phyloP scores from a whole-genome alignment of 352 stramenopile genomes.

The Phytophthora cryptogea region DNA sequence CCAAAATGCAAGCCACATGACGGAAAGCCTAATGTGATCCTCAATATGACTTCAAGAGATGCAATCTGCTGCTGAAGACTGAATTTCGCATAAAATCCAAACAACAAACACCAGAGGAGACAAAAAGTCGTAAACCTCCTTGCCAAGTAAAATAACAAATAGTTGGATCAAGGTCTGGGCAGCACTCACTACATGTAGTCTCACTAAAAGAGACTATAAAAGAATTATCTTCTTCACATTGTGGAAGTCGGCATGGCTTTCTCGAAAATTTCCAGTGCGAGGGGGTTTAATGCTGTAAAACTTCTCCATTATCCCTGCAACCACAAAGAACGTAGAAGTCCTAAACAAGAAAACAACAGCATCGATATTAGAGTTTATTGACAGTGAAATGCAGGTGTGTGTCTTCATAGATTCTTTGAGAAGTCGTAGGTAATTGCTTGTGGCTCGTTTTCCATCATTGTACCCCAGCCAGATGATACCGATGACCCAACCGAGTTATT shows the following conservation, averaged over 20 bases:
- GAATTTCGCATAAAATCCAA: neutral
- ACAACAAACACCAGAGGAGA: neutral
- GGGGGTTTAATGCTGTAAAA: too few relatives aligned
- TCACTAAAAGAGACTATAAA: too few relatives aligned
- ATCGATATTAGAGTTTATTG: neutral
- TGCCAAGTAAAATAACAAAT: too few relatives aligned
- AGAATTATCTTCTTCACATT: too few relatives aligned
- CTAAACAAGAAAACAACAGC: too few relatives aligned
- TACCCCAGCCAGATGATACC: conserved; percentile 25
- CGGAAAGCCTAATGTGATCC: neutral
- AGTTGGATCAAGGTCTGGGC: too few relatives aligned
- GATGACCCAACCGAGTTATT: conserved; percentile 24
- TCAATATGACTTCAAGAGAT: neutral
- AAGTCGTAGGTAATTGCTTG: conserved; percentile 11
- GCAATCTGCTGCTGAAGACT: neutral
- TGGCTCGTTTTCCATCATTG: conserved; percentile 15
- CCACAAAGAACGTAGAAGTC: neutral
- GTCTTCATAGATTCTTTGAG: conserved; percentile 39
- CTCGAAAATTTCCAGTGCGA: too few relatives aligned
- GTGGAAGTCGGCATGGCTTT: too few relatives aligned
- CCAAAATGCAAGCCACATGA: neutral
- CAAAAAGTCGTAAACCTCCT: too few relatives aligned
- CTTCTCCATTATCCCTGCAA: neutral
- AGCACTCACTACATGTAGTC: too few relatives aligned
- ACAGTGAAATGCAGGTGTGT: neutral